Percentiles rank a stretch among this genome's conserved stretches.
phyloP scores from a whole-genome alignment of 2,329 filamentous ascomycete species.

The Atkinsonella texensis region DNA sequence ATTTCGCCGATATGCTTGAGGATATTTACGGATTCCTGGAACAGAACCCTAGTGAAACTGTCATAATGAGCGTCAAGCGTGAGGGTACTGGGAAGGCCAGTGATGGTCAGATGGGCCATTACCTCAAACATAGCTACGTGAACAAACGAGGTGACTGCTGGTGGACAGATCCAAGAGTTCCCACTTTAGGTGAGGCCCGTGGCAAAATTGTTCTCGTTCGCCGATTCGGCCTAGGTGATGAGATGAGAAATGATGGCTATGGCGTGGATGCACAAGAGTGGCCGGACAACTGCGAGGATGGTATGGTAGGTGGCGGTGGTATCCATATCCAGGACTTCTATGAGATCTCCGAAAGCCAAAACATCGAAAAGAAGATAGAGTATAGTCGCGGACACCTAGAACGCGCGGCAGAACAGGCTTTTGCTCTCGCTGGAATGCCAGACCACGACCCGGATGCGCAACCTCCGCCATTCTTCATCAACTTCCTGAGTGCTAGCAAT shows the following conservation, averaged over 20 bases:
- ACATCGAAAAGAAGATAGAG: slow-evolving; percentile 70
- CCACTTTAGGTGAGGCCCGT: slow-evolving; percentile 64
- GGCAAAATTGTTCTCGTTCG: slow-evolving; percentile 77
- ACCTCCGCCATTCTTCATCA: slow-evolving; percentile 63
- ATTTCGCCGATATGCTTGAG: slow-evolving; percentile 61
- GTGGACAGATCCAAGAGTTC: slow-evolving; percentile 69
- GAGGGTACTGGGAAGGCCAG: slow-evolving; percentile 74
- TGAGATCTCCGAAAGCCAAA: slow-evolving; percentile 63
- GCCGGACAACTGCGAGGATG: slow-evolving; percentile 82
- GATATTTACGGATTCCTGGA: slow-evolving; percentile 66
- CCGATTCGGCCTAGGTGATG: slow-evolving; percentile 57
- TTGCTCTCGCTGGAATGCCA: slow-evolving; percentile 28
- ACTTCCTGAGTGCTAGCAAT: slow-evolving; percentile 84
- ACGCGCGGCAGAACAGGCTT: slow-evolving; percentile 47
- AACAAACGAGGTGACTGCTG: slow-evolving; percentile 46
- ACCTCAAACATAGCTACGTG: slow-evolving; percentile 63
- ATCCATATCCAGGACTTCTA: slow-evolving; percentile 93
- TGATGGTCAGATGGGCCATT: slow-evolving; percentile 65
- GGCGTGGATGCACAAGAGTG: slow-evolving; percentile 55
- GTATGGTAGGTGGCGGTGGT: slow-evolving; percentile 54
- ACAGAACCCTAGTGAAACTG: slow-evolving; percentile 63
- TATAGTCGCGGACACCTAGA: slow-evolving; percentile 65
- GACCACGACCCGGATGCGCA: slow-evolving; percentile 17
- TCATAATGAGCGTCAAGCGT: slow-evolving; percentile 81
- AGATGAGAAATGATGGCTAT: slow-evolving; percentile 36